phyloP scores from a whole-genome alignment of 2,329 filamentous ascomycete genomes.

The Botryotinia narcissicola region DNA sequence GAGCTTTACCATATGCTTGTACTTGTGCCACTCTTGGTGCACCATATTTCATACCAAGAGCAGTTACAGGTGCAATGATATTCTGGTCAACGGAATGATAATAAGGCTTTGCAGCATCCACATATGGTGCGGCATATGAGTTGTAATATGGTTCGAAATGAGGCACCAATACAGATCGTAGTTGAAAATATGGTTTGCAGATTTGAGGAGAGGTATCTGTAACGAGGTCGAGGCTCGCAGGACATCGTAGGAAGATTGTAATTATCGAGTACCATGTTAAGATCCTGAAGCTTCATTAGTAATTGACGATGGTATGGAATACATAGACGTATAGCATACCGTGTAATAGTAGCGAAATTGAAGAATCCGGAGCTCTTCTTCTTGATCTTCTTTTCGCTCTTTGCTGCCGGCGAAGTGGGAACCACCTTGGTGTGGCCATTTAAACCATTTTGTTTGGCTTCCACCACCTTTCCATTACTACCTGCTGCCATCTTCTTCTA shows the following conservation, averaged over 20 bases:
- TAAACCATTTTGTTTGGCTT: conserved; percentile 36
- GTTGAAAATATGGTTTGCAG: conserved; percentile 77
- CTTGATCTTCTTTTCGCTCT: conserved; percentile 25
- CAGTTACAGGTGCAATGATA: conserved; percentile 66
- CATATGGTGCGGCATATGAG: conserved; percentile 77
- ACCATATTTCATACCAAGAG: conserved; percentile 68
- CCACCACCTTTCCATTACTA: conserved; percentile 40
- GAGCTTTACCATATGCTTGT: conserved; percentile 61
- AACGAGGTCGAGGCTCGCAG: conserved; percentile 64
- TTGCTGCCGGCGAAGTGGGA: conserved; percentile 36
- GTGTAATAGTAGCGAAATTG: conserved; percentile 52
- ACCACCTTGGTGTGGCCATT: conserved; percentile 42
- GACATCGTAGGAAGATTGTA: conserved; percentile 80
- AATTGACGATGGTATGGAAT: not conserved
- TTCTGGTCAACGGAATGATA: conserved; percentile 59
- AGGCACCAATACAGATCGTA: conserved; percentile 63
- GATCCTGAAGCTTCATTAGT: conserved; percentile 52
- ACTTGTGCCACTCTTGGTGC: conserved; percentile 69
- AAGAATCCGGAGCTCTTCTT: conserved; percentile 41
- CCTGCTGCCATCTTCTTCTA: conserved; percentile 41
- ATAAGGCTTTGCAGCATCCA: conserved; percentile 75
- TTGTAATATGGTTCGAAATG: conserved; percentile 84
- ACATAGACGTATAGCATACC: conserved; percentile 44
- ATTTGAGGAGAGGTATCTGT: conserved; percentile 69
- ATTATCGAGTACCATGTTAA: conserved; percentile 83